Evolutionary conservation across 176 grass and related monocot species (phyloP).

Genomic region (Cenchrus purpureus): DNA sequence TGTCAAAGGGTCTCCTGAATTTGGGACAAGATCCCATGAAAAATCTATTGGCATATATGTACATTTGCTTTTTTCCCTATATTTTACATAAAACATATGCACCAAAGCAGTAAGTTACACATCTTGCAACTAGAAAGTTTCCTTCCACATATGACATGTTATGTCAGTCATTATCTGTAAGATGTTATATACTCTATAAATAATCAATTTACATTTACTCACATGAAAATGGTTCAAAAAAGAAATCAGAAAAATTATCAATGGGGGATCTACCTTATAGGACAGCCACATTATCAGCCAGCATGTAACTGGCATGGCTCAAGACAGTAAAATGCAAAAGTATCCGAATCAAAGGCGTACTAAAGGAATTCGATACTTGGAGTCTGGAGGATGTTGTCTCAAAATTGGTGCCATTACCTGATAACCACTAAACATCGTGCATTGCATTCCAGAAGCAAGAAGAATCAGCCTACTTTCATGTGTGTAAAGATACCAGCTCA

Average conservation of each 20-base stretch:
- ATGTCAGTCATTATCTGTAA: background rate
- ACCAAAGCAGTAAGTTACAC: constrained; percentile 14
- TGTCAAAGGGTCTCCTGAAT: background rate
- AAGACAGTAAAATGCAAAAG: background rate
- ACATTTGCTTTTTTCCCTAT: constrained; percentile 1
- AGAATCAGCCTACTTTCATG: constrained; percentile 98
- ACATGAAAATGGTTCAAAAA: background rate
- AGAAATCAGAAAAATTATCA: constrained; percentile 24
- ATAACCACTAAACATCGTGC: constrained; percentile 74
- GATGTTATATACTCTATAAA: constrained; percentile 4
- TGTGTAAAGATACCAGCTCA: constrained; percentile 91
- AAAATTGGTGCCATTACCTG: constrained; percentile 63
- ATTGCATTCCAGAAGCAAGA: constrained; percentile 98
- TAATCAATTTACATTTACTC: background rate
- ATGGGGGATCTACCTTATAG: background rate
- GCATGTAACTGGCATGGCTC: constrained; percentile 17
- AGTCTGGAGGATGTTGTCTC: constrained; percentile 8
- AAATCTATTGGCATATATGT: background rate
- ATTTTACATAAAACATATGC: constrained; percentile 29
- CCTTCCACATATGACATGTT: background rate
- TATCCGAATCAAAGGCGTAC: background rate
- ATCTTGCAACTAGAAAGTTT: background rate
- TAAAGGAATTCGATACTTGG: constrained; percentile 8
- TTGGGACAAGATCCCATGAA: constrained; percentile 12
- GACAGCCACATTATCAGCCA: constrained; percentile 1